Base-by-base conservation (phyloP, 352 stramenopile species). In the Pythium phragmiticola region DNA sequence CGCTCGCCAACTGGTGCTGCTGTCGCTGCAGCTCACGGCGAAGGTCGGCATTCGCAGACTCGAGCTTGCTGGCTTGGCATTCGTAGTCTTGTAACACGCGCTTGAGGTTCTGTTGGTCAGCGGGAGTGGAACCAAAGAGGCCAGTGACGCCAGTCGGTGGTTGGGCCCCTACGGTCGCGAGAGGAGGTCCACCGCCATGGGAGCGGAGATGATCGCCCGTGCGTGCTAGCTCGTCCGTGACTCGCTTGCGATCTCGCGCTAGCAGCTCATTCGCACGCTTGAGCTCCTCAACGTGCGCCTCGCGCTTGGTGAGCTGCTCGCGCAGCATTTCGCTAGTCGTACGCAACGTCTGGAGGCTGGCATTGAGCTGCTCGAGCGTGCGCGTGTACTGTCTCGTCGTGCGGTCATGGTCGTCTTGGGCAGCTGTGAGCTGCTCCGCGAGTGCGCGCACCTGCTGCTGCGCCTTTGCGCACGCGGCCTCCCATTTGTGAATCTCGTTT, bases 31-130 rank as follows among this genome's bases (percentile, higher is more conserved):
- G 45, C 37, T 88, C 74, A 5, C 57, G 39, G 6, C 73, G 75
- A 16, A 69, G 67, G 17, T 89, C 76, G 26, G 82, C 76, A 28
- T 76, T 81, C 0, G 39, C 42, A 21, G 72, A 68, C 55, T 82
- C 73, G 13, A 78, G 70, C 28, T 76, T 77, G 34, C 70, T 73
- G 36, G 80, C 52, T 57, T 87, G 76, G 49, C 57, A 46, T 28
- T 89, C 79, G 45, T 81, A 85, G 39, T 90, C 78, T 7, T 78
- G 72, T 2, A 90, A 50, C 3, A 77, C 75, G 26, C 81, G 75
- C 5, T 73, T 71, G 12, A 89, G 65, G 9, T 68, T 87, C 49
- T 87, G 73, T 19, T 82, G 78, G 46, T 88, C 78, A 3, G 71
- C 76, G 8, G 76, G 77, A 2, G 73, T 82, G 57, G 49, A 52